Evolutionary conservation across 2,329 filamentous ascomycete genomes (phyloP).

Genomic region (Neonectria punicea): DNA sequence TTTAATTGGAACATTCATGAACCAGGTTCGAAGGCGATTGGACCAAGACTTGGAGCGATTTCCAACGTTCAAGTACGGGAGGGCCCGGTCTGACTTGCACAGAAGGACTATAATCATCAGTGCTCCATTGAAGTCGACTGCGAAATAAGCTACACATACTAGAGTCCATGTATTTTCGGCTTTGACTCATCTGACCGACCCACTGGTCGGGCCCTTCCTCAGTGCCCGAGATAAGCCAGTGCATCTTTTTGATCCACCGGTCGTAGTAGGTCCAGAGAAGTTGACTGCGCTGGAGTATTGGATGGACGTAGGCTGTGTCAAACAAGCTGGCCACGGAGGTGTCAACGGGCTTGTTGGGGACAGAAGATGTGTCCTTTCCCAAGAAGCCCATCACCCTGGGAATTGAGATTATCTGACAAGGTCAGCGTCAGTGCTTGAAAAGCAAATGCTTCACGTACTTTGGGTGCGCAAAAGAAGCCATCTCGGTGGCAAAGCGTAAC

Average conservation of each 20-base stretch:
- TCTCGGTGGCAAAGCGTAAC: constrained; percentile 58
- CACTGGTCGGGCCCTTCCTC: constrained; percentile 59
- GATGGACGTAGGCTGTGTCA: constrained; percentile 63
- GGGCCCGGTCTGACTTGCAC: constrained; percentile 55
- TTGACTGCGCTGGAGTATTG: constrained; percentile 53
- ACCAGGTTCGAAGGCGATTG: constrained; percentile 48
- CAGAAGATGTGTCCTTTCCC: neutral
- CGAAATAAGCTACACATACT: constrained; percentile 36
- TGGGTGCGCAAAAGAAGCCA: constrained; percentile 58
- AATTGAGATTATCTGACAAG: constrained; percentile 40
- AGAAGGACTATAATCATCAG: constrained; percentile 51
- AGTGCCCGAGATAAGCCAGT: constrained; percentile 57
- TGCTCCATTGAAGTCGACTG: neutral
- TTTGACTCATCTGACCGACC: constrained; percentile 55
- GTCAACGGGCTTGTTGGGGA: constrained; percentile 58
- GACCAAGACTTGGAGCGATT: constrained; percentile 47
- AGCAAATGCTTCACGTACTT: constrained; percentile 46
- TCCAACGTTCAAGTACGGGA: constrained; percentile 55
- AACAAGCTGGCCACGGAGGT: constrained; percentile 59
- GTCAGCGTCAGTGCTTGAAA: neutral
- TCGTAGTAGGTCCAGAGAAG: constrained; percentile 60
- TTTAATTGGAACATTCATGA: constrained; percentile 54
- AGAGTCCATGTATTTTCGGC: constrained; percentile 50
- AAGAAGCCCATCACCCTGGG: constrained; percentile 29
- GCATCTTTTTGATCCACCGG: constrained; percentile 55